Base-by-base conservation (phyloP, 805 yeast genomes). In the Teunomyces stri region DNA sequence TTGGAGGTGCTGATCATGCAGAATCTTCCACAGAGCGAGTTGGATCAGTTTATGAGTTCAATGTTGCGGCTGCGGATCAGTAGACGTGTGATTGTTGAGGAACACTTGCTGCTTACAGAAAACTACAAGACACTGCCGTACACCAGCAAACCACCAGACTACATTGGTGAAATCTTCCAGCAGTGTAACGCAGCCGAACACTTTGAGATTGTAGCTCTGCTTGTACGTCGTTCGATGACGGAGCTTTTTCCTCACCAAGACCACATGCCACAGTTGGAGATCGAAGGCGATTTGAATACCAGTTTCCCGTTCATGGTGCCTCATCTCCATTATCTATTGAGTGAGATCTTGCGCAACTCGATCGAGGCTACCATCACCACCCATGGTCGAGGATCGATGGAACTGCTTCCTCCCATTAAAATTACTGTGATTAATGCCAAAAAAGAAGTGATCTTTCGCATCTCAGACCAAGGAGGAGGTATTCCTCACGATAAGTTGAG, bases 401-500 rank as follows among this genome's bases (percentile, higher is more conserved):
- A 72, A 43, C 82, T 89, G 43, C 82, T 89, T 2, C 84, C 86
- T 0, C 89, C 96, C 0, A 82, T 92, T n/a, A 70, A 68, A n/a
- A 86, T 92, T 12, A 81, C 89, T 6, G 79, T 92, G 7, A 75
- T 87, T 1, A 78, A 84, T 51, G 80, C 87, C 15, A 74, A 79
- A 10, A 84, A 82, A 33, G 80, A 83, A 41, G 83, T 89, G 22
- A 72, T 84, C 3, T 85, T 92, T 62, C 76, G 96, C 44, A 81
- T 92, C 43, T 83, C 92, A 4, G 99, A 92, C 65, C 84, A 79
- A 54, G 97, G 97, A 3, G 97, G 97, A 25, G 99, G 98, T 1
- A 70, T 92, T 42, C 73, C 78, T 9, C 75, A 76, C 39, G 79
- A 78, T 16, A 76, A 81, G 29, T 72, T 87, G 30, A 72, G 75